Base-by-base conservation (phyloP, 345 rosid species). In the Gossypium stocksii region DNA sequence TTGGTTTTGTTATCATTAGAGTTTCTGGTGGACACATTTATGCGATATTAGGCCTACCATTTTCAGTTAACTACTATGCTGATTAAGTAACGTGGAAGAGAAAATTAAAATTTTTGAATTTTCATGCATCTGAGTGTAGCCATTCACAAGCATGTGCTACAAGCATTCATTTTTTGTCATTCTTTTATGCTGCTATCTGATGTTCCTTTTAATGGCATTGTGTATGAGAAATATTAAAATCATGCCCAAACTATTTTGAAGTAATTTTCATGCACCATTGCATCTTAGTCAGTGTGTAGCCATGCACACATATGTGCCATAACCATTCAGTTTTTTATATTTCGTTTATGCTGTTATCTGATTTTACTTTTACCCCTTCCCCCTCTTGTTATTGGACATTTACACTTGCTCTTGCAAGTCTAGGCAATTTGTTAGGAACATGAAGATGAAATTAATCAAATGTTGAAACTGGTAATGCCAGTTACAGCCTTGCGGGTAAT, bases 261-360 rank as follows among this genome's bases (percentile, higher is more conserved):
- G 22, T 23, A 7, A 3, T 23, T 49, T 68, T 48, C 8, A 14
- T 9, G 52, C 41, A 34, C 7, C 41, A 34, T 34, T 34, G 41
- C 7, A 34, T 34, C 41, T 2, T 16, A 10, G 17, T 19, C 2
- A 41, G 3, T n/a, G 7, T 65, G 51, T 43, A 13, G 69, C 69
- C 9, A 19, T 41, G 57, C 43, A 14, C 10, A 20, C 20, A 65
- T 27, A 65, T 65, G 29, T 65, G 25, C 70, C 13, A 7, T 15
- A 45, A 46, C 23, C 71, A 67, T 46, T 48, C 56, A 23, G 15
- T 25, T 15, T 48, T 16, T 64, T 4, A 20, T 23, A 23, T 1
- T 68, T 48, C 19, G 9, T 68, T 68, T 8, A 23, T 68, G 72
- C 57, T 48, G 72, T 48, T 48, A 48, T 23, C 71, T 68, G 72